Percentiles rank a stretch among this genome's conserved stretches.
Conservation (phyloP, 2,329 filamentous ascomycete genomes). For the Trichoderma oligosporum region DNA sequence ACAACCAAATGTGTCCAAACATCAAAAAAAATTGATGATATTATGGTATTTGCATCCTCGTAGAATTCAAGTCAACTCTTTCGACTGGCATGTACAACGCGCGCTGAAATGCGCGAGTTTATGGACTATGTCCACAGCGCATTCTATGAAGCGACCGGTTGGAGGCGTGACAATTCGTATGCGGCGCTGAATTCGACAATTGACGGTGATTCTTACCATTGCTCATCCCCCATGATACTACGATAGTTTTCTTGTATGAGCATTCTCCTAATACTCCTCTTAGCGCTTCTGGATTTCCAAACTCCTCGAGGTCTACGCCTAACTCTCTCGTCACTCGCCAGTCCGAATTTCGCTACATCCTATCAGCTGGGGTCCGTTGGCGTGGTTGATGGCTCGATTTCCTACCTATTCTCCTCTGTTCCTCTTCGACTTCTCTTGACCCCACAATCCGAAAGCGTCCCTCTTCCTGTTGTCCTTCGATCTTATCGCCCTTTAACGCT, state of each 20-base stretch:
- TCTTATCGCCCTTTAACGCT: conserved; percentile 79
- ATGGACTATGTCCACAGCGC: conserved; percentile 95
- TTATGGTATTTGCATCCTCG: neutral
- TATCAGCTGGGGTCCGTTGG: conserved; percentile 88
- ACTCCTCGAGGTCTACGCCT: conserved; percentile 81
- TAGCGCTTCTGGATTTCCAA: conserved; percentile 82
- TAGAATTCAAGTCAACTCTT: neutral
- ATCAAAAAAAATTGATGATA: neutral
- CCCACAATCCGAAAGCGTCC: conserved; percentile 68
- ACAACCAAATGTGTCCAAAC: neutral
- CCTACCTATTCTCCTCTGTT: conserved; percentile 90
- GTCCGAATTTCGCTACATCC: conserved; percentile 88
- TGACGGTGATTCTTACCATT: conserved; percentile 54
- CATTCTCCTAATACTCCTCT: neutral
- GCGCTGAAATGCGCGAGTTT: conserved; percentile 76
- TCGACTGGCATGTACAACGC: conserved; percentile 29
- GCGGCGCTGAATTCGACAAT: conserved; percentile 79
- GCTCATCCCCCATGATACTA: neutral
- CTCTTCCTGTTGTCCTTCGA: conserved; percentile 71
- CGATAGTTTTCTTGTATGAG: too few species aligned
- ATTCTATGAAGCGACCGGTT: conserved; percentile 81
- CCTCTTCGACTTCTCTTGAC: conserved; percentile 64
- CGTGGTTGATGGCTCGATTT: conserved; percentile 92
- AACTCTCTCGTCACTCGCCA: conserved; percentile 85
- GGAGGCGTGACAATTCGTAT: conserved; percentile 92